A percentile compares a stretch with the other conserved stretches of the same genome.
phyloP scores from a whole-genome alignment of 352 stramenopile species.

The Phytophthora europaea region DNA sequence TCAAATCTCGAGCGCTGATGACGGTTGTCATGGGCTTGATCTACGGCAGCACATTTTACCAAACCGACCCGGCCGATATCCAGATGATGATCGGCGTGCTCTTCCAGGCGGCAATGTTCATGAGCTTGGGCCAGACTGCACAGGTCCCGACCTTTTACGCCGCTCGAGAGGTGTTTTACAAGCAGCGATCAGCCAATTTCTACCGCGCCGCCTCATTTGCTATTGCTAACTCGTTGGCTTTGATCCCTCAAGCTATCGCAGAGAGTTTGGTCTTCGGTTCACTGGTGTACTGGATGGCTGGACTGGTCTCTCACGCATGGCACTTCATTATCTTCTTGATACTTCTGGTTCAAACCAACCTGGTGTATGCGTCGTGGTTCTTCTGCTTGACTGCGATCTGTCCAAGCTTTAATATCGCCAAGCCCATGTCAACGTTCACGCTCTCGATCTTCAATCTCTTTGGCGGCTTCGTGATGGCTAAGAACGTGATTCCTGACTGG shows the following conservation, averaged over 20 bases:
- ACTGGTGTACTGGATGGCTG: constrained; percentile 86
- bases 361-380: constrained; percentile 49
- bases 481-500: constrained; percentile 57
- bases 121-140: constrained; percentile 76
- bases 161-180: constrained; percentile 80
- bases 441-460: constrained; percentile 54
- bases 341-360: constrained; percentile 39
- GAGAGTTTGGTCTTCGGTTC: constrained; percentile 78
- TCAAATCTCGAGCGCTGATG: constrained; percentile 46
- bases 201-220: constrained; percentile 80
- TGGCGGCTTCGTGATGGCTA: constrained; percentile 63
- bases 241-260: constrained; percentile 47
- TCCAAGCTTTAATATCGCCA: constrained; percentile 47
- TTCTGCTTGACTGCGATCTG: constrained; percentile 44
- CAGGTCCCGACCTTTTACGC: constrained; percentile 83
- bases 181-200: constrained; percentile 82
- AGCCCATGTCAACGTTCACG: constrained; percentile 52
- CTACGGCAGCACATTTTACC: constrained; percentile 57
- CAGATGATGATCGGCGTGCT: constrained; percentile 77
- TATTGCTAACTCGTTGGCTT: constrained; percentile 40
- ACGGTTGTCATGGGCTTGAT: constrained; percentile 57
- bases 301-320: constrained; percentile 35
- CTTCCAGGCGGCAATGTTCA: constrained; percentile 86
- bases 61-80: constrained; percentile 47
- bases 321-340: constrained; percentile 49